These are phyloP conservation scores for Pichia sp. DNA, from an alignment of 1,139 yeast species.

Conservation along the genomic window DNA sequence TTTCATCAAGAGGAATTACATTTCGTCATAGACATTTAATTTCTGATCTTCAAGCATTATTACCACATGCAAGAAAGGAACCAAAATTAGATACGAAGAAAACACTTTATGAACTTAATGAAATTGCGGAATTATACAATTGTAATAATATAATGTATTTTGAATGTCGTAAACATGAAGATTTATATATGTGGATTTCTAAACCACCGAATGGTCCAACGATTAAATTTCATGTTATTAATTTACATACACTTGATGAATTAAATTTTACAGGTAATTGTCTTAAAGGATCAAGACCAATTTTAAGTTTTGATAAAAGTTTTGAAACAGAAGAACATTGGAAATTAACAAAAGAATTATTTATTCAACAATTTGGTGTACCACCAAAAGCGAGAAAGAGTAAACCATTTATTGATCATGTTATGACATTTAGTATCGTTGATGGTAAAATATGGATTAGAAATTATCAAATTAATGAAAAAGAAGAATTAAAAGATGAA, in stretches of 20 bases:
- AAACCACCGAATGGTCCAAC: constrained; percentile 99
- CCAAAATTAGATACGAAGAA: constrained; percentile 94
- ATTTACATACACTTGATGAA: constrained; percentile 93
- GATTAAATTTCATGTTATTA: constrained; percentile 86
- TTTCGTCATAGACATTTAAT: constrained; percentile 93
- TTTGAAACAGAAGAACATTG: constrained; percentile 63
- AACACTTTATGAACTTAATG: constrained; percentile 81
- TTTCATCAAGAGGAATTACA: constrained; percentile 92
- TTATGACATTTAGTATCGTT: constrained; percentile 84
- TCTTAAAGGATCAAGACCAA: constrained; percentile 92
- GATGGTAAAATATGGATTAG: constrained; percentile 95
- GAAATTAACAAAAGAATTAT: constrained; percentile 75
- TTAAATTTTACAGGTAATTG: constrained; percentile 95
- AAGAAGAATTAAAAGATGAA: constrained; percentile 36
- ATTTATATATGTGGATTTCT: constrained; percentile 87
- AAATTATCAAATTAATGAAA: constrained; percentile 86
- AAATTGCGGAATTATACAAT: constrained; percentile 93
- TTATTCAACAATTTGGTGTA: constrained; percentile 85
- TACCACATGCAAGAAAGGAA: constrained; percentile 96
- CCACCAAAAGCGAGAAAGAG: constrained; percentile 94
- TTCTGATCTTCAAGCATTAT: constrained; percentile 65
- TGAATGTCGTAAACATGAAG: constrained; percentile 95
- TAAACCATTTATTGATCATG: constrained; percentile 94
- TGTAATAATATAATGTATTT: constrained; percentile 93
- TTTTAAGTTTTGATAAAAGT: constrained; percentile 77